Conservation (phyloP, 75 land plant species). For the Chamaecyparis obtusa region DNA sequence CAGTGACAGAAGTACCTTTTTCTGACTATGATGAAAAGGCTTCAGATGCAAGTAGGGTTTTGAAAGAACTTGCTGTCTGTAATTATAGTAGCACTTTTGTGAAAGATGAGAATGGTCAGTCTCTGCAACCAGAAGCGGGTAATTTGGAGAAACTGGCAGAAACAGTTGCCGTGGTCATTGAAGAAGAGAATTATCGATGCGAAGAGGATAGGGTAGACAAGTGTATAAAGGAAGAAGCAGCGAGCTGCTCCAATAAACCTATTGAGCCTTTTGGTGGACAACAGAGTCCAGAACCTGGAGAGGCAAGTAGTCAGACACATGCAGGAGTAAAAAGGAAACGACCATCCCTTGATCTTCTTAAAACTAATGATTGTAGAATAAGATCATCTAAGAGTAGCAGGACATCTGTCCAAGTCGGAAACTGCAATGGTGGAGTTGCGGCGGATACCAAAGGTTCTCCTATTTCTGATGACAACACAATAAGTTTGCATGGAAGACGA, state of each 20-base stretch:
- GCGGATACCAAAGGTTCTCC: conserved; percentile 2
- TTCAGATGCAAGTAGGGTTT: background rate
- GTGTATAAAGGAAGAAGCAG: conserved; percentile 12
- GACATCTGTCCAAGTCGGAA: conserved; percentile 8
- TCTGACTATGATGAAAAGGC: conserved; percentile 2
- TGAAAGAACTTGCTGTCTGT: conserved; percentile 9
- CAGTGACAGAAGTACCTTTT: background rate
- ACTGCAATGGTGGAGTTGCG: background rate
- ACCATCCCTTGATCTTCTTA: background rate
- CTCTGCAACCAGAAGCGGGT: conserved; percentile 2
- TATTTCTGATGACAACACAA: conserved; percentile 6
- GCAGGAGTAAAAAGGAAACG: background rate
- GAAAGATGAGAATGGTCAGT: conserved; percentile 3
- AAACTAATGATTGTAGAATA: conserved; percentile 2
- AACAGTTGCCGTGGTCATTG: conserved; percentile 1
- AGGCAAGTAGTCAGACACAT: conserved; percentile 9
- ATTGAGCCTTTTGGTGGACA: background rate
- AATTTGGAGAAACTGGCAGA: conserved; percentile 13
- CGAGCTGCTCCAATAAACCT: conserved; percentile 14
- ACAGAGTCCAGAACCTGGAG: conserved; percentile 1
- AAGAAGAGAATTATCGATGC: conserved; percentile 10
- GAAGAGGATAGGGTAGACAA: background rate
- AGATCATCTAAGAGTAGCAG: conserved; percentile 4
- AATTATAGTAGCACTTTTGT: background rate
- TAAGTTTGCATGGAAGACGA: background rate